Evolutionary conservation across 176 grass and related monocot genomes (phyloP).

Genomic region (Raddia distichophylla): DNA sequence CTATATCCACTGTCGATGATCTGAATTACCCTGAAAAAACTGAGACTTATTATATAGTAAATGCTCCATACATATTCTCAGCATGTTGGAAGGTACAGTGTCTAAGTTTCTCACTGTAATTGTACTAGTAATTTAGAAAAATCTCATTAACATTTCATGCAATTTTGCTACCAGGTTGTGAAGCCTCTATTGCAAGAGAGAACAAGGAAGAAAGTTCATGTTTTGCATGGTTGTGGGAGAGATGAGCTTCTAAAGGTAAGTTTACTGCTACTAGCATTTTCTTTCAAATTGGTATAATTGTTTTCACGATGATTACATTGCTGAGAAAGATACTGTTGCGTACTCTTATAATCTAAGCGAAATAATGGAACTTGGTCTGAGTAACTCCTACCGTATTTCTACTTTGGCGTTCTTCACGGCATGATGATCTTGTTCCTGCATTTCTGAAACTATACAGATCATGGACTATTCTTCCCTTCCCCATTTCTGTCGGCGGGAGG

Average conservation of each 20-base stretch:
- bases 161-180: conserved; percentile 63
- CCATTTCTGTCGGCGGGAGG: conserved; percentile 74
- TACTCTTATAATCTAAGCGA: background rate
- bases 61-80: conserved; percentile 94
- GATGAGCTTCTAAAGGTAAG: conserved; percentile 90
- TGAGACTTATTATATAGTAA: conserved; percentile 89
- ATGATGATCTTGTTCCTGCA: background rate
- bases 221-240: conserved; percentile 71
- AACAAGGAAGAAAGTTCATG: conserved; percentile 83
- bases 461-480: conserved; percentile 88
- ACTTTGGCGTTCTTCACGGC: background rate
- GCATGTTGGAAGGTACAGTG: conserved; percentile 86
- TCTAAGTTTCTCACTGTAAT: background rate
- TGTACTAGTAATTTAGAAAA: background rate
- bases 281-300: background rate
- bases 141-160: conserved; percentile 16
- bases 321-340: conserved; percentile 5
- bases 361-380: conserved; percentile 2
- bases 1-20: conserved; percentile 90
- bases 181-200: conserved; percentile 97
- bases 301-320: background rate
- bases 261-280: background rate
- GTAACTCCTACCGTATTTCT: background rate
- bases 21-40: conserved; percentile 96
- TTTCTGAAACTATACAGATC: conserved; percentile 57